Evolutionary conservation across 176 grass and related monocot species (phyloP).

Genomic region (Eleusine indica): DNA sequence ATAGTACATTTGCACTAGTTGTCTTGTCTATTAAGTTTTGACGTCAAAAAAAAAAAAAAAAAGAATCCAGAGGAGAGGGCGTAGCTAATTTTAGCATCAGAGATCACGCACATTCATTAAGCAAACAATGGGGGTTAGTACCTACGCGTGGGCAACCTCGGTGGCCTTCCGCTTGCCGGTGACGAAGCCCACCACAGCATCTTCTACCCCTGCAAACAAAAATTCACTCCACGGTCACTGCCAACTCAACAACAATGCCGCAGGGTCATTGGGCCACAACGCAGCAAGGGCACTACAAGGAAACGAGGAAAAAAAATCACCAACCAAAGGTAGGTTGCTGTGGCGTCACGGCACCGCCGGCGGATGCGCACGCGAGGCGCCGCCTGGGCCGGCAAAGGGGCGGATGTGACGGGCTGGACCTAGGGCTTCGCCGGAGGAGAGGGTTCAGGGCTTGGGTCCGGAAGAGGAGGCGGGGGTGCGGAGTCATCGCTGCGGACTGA

Average conservation of each 20-base stretch:
- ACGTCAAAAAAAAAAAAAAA: too few relatives aligned
- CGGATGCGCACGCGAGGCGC: not conserved
- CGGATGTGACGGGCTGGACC: not conserved
- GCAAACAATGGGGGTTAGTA: conserved; percentile 44
- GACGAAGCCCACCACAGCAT: conserved; percentile 68
- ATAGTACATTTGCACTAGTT: too few relatives aligned
- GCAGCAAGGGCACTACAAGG: not conserved
- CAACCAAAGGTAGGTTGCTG: not conserved
- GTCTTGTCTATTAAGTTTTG: too few relatives aligned
- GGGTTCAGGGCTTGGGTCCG: not conserved
- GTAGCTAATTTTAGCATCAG: not conserved
- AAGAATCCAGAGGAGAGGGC: too few relatives aligned
- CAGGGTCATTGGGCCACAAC: not conserved
- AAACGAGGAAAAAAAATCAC: not conserved
- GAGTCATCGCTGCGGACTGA: not conserved
- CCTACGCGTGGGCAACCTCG: conserved; percentile 93
- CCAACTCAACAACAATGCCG: not conserved
- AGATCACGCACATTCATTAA: not conserved
- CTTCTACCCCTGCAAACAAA: conserved; percentile 56
- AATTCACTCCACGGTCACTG: not conserved
- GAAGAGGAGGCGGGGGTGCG: not conserved
- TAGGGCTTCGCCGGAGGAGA: not conserved
- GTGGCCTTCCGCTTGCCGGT: conserved; percentile 79
- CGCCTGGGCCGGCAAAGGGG: not conserved
- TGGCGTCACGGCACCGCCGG: not conserved